phyloP scores from a whole-genome alignment of 2,329 filamentous ascomycete genomes.

The Diaporthe velutina region DNA sequence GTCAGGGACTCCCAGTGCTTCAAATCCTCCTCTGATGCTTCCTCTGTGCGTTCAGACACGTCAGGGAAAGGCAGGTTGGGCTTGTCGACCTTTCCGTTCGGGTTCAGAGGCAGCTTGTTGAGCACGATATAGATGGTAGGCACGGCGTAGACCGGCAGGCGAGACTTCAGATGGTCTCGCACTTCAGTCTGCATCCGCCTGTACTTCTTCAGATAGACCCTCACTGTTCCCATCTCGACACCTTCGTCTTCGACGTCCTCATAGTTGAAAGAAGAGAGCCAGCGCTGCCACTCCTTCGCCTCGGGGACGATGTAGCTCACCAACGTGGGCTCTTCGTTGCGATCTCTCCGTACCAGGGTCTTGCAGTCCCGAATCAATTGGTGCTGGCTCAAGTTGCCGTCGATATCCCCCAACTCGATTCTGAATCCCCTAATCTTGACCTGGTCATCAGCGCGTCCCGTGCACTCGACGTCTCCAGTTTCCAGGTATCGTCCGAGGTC shows the following conservation, averaged over 20 bases:
- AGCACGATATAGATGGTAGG: slow-evolving; percentile 82
- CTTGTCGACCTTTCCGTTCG: slow-evolving; percentile 86
- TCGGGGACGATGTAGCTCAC: slow-evolving; percentile 94
- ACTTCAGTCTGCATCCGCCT: slow-evolving; percentile 62
- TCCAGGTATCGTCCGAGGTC: slow-evolving; percentile 84
- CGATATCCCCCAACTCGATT: slow-evolving; percentile 95
- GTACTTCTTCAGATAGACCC: slow-evolving; percentile 60
- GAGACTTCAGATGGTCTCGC: slow-evolving; percentile 76
- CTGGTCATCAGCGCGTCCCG: slow-evolving; percentile 86
- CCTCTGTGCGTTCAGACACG: slow-evolving; percentile 71
- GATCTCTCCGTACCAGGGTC: slow-evolving; percentile 86
- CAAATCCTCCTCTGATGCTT: slow-evolving; percentile 57
- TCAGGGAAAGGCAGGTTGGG: slow-evolving; percentile 80
- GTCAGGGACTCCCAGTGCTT: slow-evolving; percentile 58
- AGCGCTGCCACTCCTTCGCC: slow-evolving; percentile 78
- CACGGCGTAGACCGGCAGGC: slow-evolving; percentile 81
- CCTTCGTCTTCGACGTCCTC: slow-evolving; percentile 69
- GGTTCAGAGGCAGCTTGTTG: slow-evolving; percentile 81
- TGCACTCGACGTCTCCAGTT: slow-evolving; percentile 79
- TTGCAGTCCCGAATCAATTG: slow-evolving; percentile 85
- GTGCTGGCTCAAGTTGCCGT: slow-evolving; percentile 82
- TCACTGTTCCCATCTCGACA: slow-evolving; percentile 57
- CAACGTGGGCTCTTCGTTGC: slow-evolving; percentile 85
- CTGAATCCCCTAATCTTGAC: slow-evolving; percentile 97
- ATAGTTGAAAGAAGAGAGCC: slow-evolving; percentile 68